Evolutionary conservation across 2,329 filamentous ascomycete species (phyloP).

Genomic region (Cladosporium sp.): DNA sequence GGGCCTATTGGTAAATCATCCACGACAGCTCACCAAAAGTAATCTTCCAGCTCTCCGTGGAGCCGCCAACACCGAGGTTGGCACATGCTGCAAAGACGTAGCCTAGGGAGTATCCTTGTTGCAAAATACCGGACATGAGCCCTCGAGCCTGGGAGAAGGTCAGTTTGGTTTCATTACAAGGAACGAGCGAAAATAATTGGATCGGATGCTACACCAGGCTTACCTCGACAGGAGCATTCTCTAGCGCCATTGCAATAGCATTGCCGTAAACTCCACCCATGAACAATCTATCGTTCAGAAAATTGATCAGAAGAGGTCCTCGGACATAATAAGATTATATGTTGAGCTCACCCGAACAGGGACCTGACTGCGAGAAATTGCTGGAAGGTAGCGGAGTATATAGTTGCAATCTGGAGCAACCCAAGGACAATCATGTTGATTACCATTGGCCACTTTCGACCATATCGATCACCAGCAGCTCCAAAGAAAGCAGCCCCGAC

Average conservation of each 20-base stretch:
- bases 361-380: conserved; percentile 72
- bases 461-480: conserved; percentile 72
- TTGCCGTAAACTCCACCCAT: conserved; percentile 73
- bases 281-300: no score
- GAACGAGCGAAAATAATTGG: no score
- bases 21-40: conserved; percentile 17
- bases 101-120: conserved; percentile 74
- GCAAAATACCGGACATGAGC: conserved; percentile 75
- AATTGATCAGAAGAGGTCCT: no score
- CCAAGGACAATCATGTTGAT: conserved; percentile 71
- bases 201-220: no score
- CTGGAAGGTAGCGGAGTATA: conserved; percentile 67
- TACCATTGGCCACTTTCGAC: conserved; percentile 57
- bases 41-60: conserved; percentile 64
- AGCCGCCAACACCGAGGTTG: conserved; percentile 68
- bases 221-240: conserved; percentile 60
- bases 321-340: no score
- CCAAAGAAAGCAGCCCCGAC: conserved; percentile 74
- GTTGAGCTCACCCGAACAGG: conserved; percentile 70
- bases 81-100: conserved; percentile 74
- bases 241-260: conserved; percentile 72
- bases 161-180: no score
- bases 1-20: no score
- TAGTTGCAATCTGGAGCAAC: conserved; percentile 70
- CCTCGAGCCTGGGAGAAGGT: conserved; percentile 53